phyloP scores from a whole-genome alignment of 2,329 filamentous ascomycete genomes.

The Alternaria postmessia region DNA sequence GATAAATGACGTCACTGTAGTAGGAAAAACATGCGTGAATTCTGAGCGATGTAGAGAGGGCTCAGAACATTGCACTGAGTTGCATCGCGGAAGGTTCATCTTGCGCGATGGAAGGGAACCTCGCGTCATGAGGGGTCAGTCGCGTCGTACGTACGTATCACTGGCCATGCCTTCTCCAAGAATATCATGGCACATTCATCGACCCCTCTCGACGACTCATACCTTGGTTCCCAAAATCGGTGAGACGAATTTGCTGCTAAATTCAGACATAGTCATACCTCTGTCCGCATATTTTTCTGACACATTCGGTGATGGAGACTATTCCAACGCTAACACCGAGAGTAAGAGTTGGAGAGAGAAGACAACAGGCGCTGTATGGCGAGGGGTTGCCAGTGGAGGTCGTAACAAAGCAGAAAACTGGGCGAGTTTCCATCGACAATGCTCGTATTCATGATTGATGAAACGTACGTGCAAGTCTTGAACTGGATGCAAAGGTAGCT shows the following conservation, averaged over 20 bases:
- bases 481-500: constrained; percentile 40
- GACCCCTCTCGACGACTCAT: constrained; percentile 59
- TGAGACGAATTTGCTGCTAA: constrained; percentile 56
- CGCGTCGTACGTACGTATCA: no score
- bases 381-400: constrained; percentile 59
- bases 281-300: constrained; percentile 60
- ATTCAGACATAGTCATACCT: constrained; percentile 63
- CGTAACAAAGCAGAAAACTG: constrained; percentile 65
- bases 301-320: constrained; percentile 45
- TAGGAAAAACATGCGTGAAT: not conserved
- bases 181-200: constrained; percentile 59
- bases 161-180: constrained; percentile 39
- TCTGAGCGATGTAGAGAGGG: not conserved
- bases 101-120: not conserved
- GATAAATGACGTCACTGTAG: not conserved
- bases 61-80: not conserved
- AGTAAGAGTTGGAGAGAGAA: constrained; percentile 55
- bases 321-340: constrained; percentile 52
- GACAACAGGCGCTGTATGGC: constrained; percentile 55
- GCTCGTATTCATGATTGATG: constrained; percentile 77
- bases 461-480: constrained; percentile 64
- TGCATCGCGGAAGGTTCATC: not conserved
- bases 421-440: constrained; percentile 77
- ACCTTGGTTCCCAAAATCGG: constrained; percentile 60
- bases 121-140: not conserved